phyloP scores from a whole-genome alignment of 306 rosid genomes.

The Abrus pulchellus region DNA sequence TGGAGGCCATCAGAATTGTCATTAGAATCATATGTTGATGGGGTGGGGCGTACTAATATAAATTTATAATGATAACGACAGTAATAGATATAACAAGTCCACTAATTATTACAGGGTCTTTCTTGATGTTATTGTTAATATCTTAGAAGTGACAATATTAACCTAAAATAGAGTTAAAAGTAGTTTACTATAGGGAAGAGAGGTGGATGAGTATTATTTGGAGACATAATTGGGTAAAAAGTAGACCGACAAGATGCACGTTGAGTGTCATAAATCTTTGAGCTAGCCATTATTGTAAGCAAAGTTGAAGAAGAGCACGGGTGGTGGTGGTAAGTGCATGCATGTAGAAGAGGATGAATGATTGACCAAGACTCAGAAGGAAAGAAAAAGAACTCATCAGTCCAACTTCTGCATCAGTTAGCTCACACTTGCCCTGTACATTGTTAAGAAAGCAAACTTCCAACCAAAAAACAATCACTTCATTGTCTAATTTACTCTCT shows the following conservation, averaged over 20 bases:
- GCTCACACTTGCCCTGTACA: neutral
- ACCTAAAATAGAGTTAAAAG: slow-evolving; percentile 31
- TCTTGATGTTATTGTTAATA: slow-evolving; percentile 1
- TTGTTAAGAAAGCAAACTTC: slow-evolving; percentile 10
- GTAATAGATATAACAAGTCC: neutral
- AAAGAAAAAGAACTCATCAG: neutral
- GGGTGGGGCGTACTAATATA: neutral
- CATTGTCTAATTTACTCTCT: neutral
- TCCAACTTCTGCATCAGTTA: neutral
- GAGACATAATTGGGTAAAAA: slow-evolving; percentile 47
- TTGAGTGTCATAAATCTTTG: slow-evolving; percentile 44
- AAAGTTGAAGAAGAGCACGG: slow-evolving; percentile 48
- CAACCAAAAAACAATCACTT: neutral
- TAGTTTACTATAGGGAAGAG: slow-evolving; percentile 25
- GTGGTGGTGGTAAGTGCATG: slow-evolving; percentile 51
- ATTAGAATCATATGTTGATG: neutral
- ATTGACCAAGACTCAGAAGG: neutral
- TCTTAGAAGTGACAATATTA: slow-evolving; percentile 48
- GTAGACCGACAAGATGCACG: slow-evolving; percentile 58
- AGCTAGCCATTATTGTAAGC: slow-evolving; percentile 44
- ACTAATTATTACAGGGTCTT: neutral
- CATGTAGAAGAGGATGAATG: slow-evolving; percentile 23
- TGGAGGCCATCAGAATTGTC: neutral
- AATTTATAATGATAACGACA: neutral
- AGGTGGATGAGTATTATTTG: slow-evolving; percentile 46